Percentiles rank a stretch among this genome's conserved stretches.
phyloP scores from a whole-genome alignment of 2,329 filamentous ascomycete species.

The Aspergillus puulaauensis region DNA sequence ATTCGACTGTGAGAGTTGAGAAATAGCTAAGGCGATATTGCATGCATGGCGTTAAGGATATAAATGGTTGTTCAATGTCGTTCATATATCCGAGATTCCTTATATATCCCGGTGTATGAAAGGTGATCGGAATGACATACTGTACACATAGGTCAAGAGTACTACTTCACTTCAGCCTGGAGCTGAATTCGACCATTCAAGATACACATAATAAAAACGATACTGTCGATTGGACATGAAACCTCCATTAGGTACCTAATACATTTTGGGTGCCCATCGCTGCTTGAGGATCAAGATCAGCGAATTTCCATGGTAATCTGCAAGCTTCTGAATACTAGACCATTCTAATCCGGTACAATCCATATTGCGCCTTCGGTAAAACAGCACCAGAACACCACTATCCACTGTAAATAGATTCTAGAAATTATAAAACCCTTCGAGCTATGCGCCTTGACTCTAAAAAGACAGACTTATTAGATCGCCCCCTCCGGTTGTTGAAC shows the following conservation, averaged over 20 bases:
- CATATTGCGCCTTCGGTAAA: background rate
- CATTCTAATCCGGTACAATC: background rate
- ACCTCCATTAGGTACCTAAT: background rate
- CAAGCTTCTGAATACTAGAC: background rate
- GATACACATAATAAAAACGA: background rate
- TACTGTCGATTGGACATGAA: background rate
- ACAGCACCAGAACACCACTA: background rate
- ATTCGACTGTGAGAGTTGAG: background rate
- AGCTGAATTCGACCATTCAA: background rate
- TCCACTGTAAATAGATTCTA: background rate
- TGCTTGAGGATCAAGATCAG: background rate
- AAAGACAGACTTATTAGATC: background rate
- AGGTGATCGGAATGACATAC: background rate
- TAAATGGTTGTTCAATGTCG: background rate
- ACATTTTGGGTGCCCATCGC: background rate
- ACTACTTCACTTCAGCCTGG: background rate
- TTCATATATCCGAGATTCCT: background rate
- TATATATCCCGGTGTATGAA: background rate
- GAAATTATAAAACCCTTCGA: background rate
- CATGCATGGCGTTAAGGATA: slow-evolving; percentile 18
- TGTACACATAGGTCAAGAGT: background rate
- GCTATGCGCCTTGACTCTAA: background rate
- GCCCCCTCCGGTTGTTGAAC: background rate
- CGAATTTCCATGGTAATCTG: background rate
- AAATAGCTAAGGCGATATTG: slow-evolving; percentile 1